These are phyloP conservation scores for Solanum chilense DNA, from an alignment of 257 asterid species.

Conservation along the genomic window DNA sequence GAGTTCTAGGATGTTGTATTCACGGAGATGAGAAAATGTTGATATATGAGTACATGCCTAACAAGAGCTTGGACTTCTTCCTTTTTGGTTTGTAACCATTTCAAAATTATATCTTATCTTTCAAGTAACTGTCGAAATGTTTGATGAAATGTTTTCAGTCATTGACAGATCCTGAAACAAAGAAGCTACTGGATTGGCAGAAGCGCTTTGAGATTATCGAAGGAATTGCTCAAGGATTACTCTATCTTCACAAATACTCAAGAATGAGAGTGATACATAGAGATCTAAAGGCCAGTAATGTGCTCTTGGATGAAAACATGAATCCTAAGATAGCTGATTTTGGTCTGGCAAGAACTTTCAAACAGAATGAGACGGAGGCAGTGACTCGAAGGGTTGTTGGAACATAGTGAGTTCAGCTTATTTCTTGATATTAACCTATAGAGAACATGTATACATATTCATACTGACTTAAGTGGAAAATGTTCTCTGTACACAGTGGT, in stretches of 20 bases:
- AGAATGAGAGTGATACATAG: neutral
- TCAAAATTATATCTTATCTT: neutral
- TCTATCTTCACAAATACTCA: neutral
- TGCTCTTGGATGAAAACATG: slow-evolving; percentile 25
- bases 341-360: slow-evolving; percentile 53
- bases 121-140: neutral
- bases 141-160: neutral
- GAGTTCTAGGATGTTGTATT: slow-evolving; percentile 39
- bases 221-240: neutral
- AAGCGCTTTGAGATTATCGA: slow-evolving; percentile 14
- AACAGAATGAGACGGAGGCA: slow-evolving; percentile 28
- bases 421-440: neutral
- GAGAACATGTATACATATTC: neutral
- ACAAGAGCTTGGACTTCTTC: slow-evolving; percentile 43
- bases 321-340: slow-evolving; percentile 59
- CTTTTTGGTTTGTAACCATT: slow-evolving; percentile 27
- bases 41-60: slow-evolving; percentile 39
- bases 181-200: slow-evolving; percentile 18
- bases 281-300: neutral
- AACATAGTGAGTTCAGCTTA: slow-evolving; percentile 34
- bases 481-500: slow-evolving; percentile 19
- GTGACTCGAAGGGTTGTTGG: slow-evolving; percentile 43
- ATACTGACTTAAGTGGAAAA: neutral
- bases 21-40: slow-evolving; percentile 52
- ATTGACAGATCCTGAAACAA: slow-evolving; percentile 11